Percentiles rank a stretch among this genome's conserved stretches.
These are phyloP conservation scores for Daldinia sp. DNA, from an alignment of 2,329 filamentous ascomycete genomes.

Conservation along the genomic window DNA sequence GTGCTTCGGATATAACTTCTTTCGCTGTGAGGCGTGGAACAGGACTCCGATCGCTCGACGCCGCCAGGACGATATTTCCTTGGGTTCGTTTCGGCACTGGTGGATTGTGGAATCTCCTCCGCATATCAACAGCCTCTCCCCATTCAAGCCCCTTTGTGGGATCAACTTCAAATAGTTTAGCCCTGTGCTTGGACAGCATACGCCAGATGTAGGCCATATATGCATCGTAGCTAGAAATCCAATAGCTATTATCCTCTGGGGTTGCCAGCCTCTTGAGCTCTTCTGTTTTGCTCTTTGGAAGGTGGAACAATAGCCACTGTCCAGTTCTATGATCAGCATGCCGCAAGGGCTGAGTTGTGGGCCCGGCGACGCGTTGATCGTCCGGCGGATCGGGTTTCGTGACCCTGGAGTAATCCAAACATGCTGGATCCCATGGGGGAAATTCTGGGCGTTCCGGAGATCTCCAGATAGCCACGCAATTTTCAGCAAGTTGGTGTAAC, in stretches of 20 bases:
- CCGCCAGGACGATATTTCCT: constrained; percentile 27
- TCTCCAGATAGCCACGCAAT: constrained; percentile 47
- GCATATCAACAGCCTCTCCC: constrained; percentile 36
- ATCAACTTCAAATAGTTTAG: constrained; percentile 46
- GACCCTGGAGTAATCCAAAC: constrained; percentile 14
- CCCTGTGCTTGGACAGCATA: constrained; percentile 47
- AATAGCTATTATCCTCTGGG: constrained; percentile 42
- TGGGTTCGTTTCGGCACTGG: constrained; percentile 41
- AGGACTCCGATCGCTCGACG: constrained; percentile 16
- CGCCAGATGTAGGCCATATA: constrained; percentile 54
- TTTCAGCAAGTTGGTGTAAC: constrained; percentile 52
- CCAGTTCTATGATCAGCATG: constrained; percentile 43
- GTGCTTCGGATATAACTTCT: constrained; percentile 49
- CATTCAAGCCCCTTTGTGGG: constrained; percentile 38
- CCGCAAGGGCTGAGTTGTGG: constrained; percentile 20
- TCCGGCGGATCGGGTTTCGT: not conserved
- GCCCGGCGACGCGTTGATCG: constrained; percentile 11
- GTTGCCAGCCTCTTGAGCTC: constrained; percentile 50
- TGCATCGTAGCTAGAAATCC: constrained; percentile 57
- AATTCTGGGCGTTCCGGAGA: constrained; percentile 38
- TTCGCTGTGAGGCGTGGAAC: constrained; percentile 43
- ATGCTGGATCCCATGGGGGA: constrained; percentile 49
- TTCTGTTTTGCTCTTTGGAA: constrained; percentile 53
- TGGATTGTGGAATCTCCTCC: constrained; percentile 26
- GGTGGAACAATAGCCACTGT: constrained; percentile 51